Base-by-base conservation (phyloP, 163 green algal genomes). In the Prototheca wickerhamii region DNA sequence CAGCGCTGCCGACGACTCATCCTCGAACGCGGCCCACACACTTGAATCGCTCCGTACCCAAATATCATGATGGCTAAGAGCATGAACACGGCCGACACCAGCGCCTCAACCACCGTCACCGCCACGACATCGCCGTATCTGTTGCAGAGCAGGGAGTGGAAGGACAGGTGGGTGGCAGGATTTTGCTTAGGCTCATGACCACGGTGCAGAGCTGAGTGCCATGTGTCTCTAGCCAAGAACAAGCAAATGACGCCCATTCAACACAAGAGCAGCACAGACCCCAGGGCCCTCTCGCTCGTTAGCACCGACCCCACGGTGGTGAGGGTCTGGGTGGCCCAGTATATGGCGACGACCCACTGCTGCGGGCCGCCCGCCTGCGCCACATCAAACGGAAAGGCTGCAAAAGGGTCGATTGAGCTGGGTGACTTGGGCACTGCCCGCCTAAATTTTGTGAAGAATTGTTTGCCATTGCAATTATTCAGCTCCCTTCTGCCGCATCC, bases 81-180 rank as follows among this genome's bases (percentile, higher is more conserved):
- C 79, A 87, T 86, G 44, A 75, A 71, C 10, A 82, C 29, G 35
- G 69, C 76, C 17, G 74, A 69, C 40, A 89, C 61, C 21, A 79
- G 60, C 63, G 82, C 67, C 71, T 91, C 85, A 5, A 65, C 50
- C 6, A 70, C 25, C 30, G 61, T 83, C 5, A 53, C 35, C 2
- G 85, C 70, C 23, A 65, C 59, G 30, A 89, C 82, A 72, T 91
- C 85, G 1, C 85, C 83, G 29, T 86, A 86, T 25, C 84, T 80
- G 15, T 32, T 30, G 31, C 31, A 52, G 12, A 4, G 46, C 31
- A 51, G 40, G 12, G 10, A 23, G 40, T 49, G 10, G 40, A 23
- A 23, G 10, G 12, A 10, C 15, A 23, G 40, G 40, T 49, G 12
- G 40, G 15, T 49, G 40, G 40, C 15, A 15, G 40, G 10, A 15